Evolutionary conservation across 202 grass and related monocot genomes (phyloP).

Genomic region (Brachypodium distachyon): DNA sequence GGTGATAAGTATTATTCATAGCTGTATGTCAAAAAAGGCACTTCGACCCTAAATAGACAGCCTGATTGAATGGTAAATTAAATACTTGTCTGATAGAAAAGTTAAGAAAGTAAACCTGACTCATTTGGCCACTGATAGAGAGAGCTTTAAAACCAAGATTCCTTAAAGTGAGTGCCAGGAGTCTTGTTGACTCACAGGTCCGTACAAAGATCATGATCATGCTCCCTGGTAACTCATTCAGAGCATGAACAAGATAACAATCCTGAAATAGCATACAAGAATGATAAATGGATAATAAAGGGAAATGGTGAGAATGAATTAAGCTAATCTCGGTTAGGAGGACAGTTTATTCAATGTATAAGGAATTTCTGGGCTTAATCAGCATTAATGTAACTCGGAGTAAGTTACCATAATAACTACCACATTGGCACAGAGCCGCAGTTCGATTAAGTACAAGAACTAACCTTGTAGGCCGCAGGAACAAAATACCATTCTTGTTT

Average conservation of each 20-base stretch:
- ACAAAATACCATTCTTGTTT: slow-evolving; percentile 54
- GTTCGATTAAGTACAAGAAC: not conserved
- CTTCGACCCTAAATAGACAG: not conserved
- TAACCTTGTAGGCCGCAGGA: slow-evolving; percentile 69
- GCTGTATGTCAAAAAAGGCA: not conserved
- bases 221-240: slow-evolving; percentile 60
- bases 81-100: slow-evolving; percentile 10
- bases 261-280: slow-evolving; percentile 45
- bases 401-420: not conserved
- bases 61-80: not conserved
- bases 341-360: too few species aligned
- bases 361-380: not conserved
- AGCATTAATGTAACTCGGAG: not conserved
- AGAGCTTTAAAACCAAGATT: slow-evolving; percentile 80
- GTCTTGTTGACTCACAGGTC: slow-evolving; percentile 73
- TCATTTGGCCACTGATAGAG: slow-evolving; percentile 91
- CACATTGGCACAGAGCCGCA: not conserved
- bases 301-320: not conserved
- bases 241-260: slow-evolving; percentile 80
- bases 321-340: not conserved
- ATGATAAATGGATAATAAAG: not conserved
- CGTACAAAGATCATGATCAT: slow-evolving; percentile 83
- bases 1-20: not conserved
- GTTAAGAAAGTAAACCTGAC: slow-evolving; percentile 44
- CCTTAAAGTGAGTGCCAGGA: slow-evolving; percentile 57